Evolutionary conservation across 2,329 filamentous ascomycete genomes (phyloP), one percentile per base, ranked within the genome.

Genomic region (Diaporthe citri): DNA sequence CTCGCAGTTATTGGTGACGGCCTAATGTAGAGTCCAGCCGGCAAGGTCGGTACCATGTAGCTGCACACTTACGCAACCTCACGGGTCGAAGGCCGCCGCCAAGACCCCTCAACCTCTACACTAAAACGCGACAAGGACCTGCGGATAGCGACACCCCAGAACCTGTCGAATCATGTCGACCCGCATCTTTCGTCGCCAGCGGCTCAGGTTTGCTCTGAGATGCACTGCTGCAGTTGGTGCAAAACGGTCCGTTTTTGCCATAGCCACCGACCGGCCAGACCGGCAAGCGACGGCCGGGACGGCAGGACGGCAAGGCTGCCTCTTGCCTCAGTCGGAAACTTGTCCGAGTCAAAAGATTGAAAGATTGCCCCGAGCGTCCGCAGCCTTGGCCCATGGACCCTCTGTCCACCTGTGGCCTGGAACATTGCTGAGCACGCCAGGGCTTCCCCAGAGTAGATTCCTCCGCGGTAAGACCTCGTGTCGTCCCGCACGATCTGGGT

Each of bases 301-400:
- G 46, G 62, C 73, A 72, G 46, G 4, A 39, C 46, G 46, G 62
- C 73, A 72, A 74, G 73, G 73, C 73, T 75, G 73, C 39, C 73
- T 72, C 73, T 66, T 75, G 69, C 69, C 59, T 55, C 59, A 75
- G 46, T 75, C n/a, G 69, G 73, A 57, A 75, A 51, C 56, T 59
- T 43, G 73, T 39, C 56, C 71, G 73, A 75, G 66, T 75, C 67
- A 72, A 43, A 52, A 34, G 22, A 56, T 31, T 34, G 59, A 43
- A 52, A 34, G 22, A 56, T 31, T 34, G 59, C 59, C 73, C 51
- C 62, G 69, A 41, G 36, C 28, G 28, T 55, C 39, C n/a, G n/a
- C 43, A 71, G 48, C 67, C 57, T 66, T 52, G 62, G 62, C 46
- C 60, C 48, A 20, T 28, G 62, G 60, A 31, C 60, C 25, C 39